A percentile compares a stretch with the other conserved stretches of the same genome.
Conservation (phyloP, 257 asterid genomes). For the Agastache rugosa region DNA sequence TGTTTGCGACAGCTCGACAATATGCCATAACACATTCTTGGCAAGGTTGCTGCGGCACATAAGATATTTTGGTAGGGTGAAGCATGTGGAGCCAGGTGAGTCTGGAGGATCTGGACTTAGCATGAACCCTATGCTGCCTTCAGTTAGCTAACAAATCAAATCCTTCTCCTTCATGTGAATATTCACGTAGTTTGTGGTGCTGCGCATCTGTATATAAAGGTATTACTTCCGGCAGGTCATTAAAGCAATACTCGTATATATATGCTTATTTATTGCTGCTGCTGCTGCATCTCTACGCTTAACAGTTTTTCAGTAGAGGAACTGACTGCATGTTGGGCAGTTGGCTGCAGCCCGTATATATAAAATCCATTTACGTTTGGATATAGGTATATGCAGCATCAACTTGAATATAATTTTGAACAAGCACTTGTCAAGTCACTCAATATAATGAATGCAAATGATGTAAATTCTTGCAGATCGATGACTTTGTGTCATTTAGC, state of each 20-base stretch:
- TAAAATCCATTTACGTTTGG: constrained; percentile 25
- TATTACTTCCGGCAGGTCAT: background rate
- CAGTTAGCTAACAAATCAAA: constrained; percentile 44
- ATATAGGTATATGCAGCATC: constrained; percentile 14
- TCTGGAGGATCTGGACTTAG: constrained; percentile 83
- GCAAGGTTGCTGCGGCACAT: constrained; percentile 94
- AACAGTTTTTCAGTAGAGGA: background rate
- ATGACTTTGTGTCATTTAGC: background rate
- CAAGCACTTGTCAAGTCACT: background rate
- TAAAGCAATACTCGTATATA: constrained; percentile 17
- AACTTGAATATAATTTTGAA: constrained; percentile 5
- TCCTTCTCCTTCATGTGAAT: background rate
- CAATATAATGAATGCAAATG: background rate
- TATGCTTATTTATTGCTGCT: constrained; percentile 22
- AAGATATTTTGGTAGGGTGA: constrained; percentile 83
- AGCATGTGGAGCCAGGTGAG: constrained; percentile 82
- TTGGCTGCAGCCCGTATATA: background rate
- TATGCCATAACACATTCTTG: constrained; percentile 90
- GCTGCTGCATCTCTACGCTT: background rate
- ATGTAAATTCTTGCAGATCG: background rate
- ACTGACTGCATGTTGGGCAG: constrained; percentile 10
- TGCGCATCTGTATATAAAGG: constrained; percentile 32
- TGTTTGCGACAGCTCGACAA: constrained; percentile 94
- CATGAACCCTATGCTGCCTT: constrained; percentile 91
- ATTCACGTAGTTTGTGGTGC: background rate